Conservation (phyloP, 148 eudicot genomes). For the Selenicereus undatus region DNA sequence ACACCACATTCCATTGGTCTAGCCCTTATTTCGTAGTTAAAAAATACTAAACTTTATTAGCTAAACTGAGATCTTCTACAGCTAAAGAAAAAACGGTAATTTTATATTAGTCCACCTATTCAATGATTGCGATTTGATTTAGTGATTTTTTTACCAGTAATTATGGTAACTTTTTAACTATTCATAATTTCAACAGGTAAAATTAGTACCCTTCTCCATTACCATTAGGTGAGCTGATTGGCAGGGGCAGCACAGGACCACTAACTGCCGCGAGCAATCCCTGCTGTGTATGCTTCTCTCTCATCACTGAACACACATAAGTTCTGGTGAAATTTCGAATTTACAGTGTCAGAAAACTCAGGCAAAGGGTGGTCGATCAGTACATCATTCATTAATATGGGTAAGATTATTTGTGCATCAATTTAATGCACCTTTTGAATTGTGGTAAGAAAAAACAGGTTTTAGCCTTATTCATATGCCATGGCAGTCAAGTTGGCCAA, state of each 20-base stretch:
- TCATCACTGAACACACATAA: neutral
- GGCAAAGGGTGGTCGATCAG: neutral
- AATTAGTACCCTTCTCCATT: too few relatives aligned
- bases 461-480: neutral
- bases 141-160: too few relatives aligned
- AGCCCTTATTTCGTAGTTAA: too few relatives aligned
- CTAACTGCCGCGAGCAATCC: neutral
- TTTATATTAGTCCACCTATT: too few relatives aligned
- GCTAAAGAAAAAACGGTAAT: too few relatives aligned
- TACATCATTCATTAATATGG: neutral
- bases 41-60: too few relatives aligned
- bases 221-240: too few relatives aligned
- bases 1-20: too few relatives aligned
- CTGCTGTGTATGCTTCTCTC: neutral
- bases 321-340: neutral
- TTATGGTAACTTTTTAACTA: too few relatives aligned
- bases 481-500: neutral
- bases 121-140: too few relatives aligned
- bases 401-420: neutral
- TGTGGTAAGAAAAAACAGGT: neutral
- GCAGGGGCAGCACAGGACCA: neutral
- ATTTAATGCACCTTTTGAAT: neutral
- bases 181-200: too few relatives aligned
- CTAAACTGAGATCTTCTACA: too few relatives aligned
- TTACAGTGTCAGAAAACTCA: neutral